A percentile compares a stretch with the other conserved stretches of the same genome.
These are phyloP conservation scores for Paragyromitra xinjiangensis DNA, from an alignment of 495 filamentous ascomycete species.

Conservation along the genomic window DNA sequence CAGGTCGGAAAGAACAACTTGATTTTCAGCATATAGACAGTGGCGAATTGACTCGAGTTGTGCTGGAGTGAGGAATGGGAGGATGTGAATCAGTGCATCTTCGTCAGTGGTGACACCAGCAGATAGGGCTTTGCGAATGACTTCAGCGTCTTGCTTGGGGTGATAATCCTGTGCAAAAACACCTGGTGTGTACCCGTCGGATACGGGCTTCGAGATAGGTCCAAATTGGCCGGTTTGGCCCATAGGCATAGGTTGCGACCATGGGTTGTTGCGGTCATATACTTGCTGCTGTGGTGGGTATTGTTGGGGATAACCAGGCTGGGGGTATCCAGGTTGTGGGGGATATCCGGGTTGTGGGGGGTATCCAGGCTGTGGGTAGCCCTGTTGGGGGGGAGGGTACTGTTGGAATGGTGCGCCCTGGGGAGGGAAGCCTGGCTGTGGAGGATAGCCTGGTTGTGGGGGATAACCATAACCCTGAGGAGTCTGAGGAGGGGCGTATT, in stretches of 20 bases:
- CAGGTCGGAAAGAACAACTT: conserved; percentile 1
- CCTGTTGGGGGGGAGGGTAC: conserved; percentile 29
- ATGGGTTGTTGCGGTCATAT: conserved; percentile 20
- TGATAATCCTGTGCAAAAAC: conserved; percentile 50
- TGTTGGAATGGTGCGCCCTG: conserved; percentile 27
- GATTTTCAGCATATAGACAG: background rate
- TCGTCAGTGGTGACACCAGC: conserved; percentile 7
- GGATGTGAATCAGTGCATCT: conserved; percentile 36
- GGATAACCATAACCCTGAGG: conserved; percentile 26
- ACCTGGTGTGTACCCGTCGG: conserved; percentile 50
- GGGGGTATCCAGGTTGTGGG: conserved; percentile 17
- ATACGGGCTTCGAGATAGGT: conserved; percentile 37
- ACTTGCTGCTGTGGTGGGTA: conserved; percentile 20
- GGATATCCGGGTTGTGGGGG: conserved; percentile 18
- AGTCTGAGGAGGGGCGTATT: conserved; percentile 7
- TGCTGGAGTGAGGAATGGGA: conserved; percentile 35
- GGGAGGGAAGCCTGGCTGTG: conserved; percentile 40
- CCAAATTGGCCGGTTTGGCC: conserved; percentile 12
- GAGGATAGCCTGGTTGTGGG: conserved; percentile 31
- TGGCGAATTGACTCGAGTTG: conserved; percentile 43
- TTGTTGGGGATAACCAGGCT: conserved; percentile 21
- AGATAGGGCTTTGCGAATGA: conserved; percentile 41
- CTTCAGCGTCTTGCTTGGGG: conserved; percentile 45
- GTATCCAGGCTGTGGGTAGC: conserved; percentile 41
- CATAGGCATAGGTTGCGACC: conserved; percentile 25